These are phyloP conservation scores for Neopestalotiopsis sp. DNA, from an alignment of 2,329 filamentous ascomycete species.

Conservation along the genomic window DNA sequence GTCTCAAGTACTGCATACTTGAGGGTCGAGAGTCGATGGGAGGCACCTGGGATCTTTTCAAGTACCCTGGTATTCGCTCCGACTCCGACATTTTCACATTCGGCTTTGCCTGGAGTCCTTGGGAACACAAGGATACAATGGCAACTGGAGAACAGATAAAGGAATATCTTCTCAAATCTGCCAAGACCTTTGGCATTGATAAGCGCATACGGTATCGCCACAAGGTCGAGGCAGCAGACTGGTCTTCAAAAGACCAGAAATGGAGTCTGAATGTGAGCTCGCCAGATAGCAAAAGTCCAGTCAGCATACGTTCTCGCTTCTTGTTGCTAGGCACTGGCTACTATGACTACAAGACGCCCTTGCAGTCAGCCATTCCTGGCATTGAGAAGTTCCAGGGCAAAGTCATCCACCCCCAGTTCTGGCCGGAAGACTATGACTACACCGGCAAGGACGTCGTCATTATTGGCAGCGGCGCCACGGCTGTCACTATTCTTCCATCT, in stretches of 20 bases:
- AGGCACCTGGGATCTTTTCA: conserved; percentile 81
- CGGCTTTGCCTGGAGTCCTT: conserved; percentile 73
- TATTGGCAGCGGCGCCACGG: conserved; percentile 80
- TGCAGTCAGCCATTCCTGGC: conserved; percentile 60
- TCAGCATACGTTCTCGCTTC: conserved; percentile 49
- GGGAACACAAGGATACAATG: conserved; percentile 50
- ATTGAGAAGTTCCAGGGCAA: conserved; percentile 63
- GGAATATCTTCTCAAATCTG: conserved; percentile 57
- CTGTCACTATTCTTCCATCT: conserved; percentile 75
- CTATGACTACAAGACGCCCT: conserved; percentile 63
- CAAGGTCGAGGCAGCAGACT: conserved; percentile 54
- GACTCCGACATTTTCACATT: conserved; percentile 68
- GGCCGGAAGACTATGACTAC: conserved; percentile 73
- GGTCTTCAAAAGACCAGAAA: conserved; percentile 55
- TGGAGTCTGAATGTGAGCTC: conserved; percentile 56
- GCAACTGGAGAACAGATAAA: conserved; percentile 46
- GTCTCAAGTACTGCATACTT: conserved; percentile 66
- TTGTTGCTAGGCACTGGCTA: conserved; percentile 68
- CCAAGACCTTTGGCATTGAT: conserved; percentile 54
- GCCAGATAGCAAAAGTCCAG: conserved; percentile 33
- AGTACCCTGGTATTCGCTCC: conserved; percentile 73
- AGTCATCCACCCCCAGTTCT: conserved; percentile 72
- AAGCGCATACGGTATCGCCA: conserved; percentile 58
- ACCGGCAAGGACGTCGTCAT: conserved; percentile 71
- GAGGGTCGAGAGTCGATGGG: conserved; percentile 71